Base-by-base conservation (phyloP, 1,284 basidiomycete genomes). In the Ganoderma resinaceum region DNA sequence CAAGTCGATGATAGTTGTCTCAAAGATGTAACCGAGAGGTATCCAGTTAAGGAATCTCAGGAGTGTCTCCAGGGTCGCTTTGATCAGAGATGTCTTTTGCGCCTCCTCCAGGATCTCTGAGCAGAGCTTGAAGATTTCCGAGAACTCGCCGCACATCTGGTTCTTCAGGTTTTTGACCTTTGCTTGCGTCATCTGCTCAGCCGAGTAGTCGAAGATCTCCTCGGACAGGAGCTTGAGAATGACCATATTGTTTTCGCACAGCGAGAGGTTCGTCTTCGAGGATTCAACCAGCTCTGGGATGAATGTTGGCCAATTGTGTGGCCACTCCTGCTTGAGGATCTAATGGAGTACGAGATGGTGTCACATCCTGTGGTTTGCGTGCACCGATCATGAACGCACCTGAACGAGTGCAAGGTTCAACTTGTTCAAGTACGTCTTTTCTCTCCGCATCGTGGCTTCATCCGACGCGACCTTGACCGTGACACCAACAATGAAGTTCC, bases 211-310 rank as follows among this genome's bases (percentile, higher is more conserved):
- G 78, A 99, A 99, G 72, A 99, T 96, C 81, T 99, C 98, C 79
- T 99, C 98, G 0, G 96, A 98, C 20, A 99, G 86, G n/a, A 99
- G 87, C 79, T 96, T 95, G 73, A 99, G 87, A 79, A 99, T 99
- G 80, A 96, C 90, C 98, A 99, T 99, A 85, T 99, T 99, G 87
- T 99, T 99, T 82, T 99, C 98, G 87, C 98, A 99, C 37, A 99
- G 89, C 1, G 95, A 93, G 46, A 99, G 89, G 78, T 97, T 99
- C 53, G 95, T 95, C 81, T 97, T 97, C 65, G 97, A 99, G 9
- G 97, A 98, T 72, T 97, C 93, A 69, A 99, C 96, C 66, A 99
- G 95, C 79, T 99, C 98, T 9, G 96, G 92, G 78, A 99, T 99
- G 85, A 99, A 99, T 16, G 90, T 94, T 33, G 97, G 97, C 98